phyloP scores from a whole-genome alignment of 2,329 filamentous ascomycete genomes.

The Diaporthe ampelina region DNA sequence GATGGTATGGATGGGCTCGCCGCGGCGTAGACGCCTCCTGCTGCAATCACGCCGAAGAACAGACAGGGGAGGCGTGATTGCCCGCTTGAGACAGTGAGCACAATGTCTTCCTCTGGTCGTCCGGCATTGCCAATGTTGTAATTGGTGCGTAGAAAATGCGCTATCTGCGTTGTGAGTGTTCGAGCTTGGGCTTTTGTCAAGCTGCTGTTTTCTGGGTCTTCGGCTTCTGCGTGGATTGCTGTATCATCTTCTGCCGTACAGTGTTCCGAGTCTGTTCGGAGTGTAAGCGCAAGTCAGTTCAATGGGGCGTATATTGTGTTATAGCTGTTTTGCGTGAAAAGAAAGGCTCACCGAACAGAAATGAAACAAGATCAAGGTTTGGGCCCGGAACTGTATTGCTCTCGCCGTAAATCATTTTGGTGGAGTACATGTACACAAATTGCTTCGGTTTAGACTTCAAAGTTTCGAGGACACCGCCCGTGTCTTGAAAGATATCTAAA shows the following conservation, averaged over 20 bases:
- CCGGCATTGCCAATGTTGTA: not conserved
- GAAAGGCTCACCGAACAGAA: not conserved
- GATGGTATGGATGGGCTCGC: not conserved
- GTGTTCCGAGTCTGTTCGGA: not conserved
- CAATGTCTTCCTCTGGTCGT: not conserved
- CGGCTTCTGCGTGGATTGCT: not conserved
- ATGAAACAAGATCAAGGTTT: not conserved
- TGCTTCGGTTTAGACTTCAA: too few relatives aligned
- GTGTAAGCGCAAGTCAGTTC: too few relatives aligned
- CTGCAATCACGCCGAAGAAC: not conserved
- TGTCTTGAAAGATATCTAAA: too few relatives aligned
- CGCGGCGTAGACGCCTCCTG: not conserved
- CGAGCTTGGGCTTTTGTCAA: not conserved
- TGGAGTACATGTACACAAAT: too few relatives aligned
- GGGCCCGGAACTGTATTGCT: not conserved
- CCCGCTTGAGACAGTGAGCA: not conserved
- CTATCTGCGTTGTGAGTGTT: not conserved
- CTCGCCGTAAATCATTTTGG: conserved; percentile 13
- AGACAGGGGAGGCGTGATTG: not conserved
- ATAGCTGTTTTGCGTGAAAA: fast-evolving
- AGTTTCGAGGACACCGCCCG: too few relatives aligned
- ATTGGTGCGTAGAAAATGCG: not conserved
- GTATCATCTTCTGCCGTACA: not conserved
- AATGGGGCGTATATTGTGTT: too few relatives aligned
- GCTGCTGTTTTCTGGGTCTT: not conserved